These are phyloP conservation scores for Microbotryum scabiosae DNA, from an alignment of 1,284 basidiomycete genomes.

Conservation along the genomic window DNA sequence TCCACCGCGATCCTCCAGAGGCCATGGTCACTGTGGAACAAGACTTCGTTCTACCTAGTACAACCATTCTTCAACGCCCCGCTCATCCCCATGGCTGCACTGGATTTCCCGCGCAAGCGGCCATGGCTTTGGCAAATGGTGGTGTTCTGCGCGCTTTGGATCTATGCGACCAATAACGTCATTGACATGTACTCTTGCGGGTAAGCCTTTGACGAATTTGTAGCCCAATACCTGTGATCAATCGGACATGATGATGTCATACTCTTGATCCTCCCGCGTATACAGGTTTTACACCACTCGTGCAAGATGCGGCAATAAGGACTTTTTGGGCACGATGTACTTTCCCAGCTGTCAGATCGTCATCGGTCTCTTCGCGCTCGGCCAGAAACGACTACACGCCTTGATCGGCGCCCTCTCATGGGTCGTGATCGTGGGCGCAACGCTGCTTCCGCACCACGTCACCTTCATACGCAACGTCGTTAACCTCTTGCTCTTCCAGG, in stretches of 20 bases:
- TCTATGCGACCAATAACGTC: slow-evolving; percentile 40
- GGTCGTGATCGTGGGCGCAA: slow-evolving; percentile 17
- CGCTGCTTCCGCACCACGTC: slow-evolving; percentile 7
- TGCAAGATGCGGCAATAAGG: slow-evolving; percentile 20
- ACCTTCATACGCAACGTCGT: slow-evolving; percentile 19
- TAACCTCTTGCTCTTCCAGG: slow-evolving; percentile 57
- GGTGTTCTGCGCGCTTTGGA: slow-evolving; percentile 52
- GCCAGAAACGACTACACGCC: slow-evolving; percentile 59
- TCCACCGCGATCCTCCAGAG: slow-evolving; percentile 41
- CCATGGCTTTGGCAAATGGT: slow-evolving; percentile 54
- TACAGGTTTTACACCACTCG: slow-evolving; percentile 30
- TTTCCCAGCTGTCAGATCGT: slow-evolving; percentile 58
- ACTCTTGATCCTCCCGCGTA: slow-evolving; percentile 49
- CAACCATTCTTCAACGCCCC: slow-evolving; percentile 44
- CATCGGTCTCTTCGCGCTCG: slow-evolving; percentile 66
- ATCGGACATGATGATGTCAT: slow-evolving; percentile 35
- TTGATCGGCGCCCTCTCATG: slow-evolving; percentile 49
- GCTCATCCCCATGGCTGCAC: slow-evolving; percentile 52
- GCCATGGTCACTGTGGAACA: slow-evolving; percentile 24
- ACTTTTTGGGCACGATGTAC: slow-evolving; percentile 43
- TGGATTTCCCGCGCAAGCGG: slow-evolving; percentile 59
- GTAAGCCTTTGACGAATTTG: slow-evolving; percentile 30
- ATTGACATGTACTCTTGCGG: slow-evolving; percentile 51
- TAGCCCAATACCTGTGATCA: slow-evolving; percentile 41
- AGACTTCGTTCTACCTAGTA: slow-evolving; percentile 43